Conservation (phyloP, 768 basidiomycete species). For the Amyloporia xantha region DNA sequence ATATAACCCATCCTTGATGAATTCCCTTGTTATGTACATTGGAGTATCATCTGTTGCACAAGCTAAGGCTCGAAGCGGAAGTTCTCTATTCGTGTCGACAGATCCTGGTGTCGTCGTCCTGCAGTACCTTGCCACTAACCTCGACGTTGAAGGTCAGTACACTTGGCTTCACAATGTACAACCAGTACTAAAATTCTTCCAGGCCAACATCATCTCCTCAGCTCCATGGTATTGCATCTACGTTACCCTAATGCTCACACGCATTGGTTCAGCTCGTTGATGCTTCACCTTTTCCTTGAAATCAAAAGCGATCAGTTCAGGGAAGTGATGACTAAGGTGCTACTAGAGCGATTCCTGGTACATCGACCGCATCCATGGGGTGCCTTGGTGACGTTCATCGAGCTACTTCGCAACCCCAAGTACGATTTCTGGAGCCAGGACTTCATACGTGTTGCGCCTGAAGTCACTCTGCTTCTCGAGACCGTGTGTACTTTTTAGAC, state of each 20-base stretch:
- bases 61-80: slow-evolving; percentile 78
- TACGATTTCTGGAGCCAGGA: slow-evolving; percentile 90
- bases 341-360: slow-evolving; percentile 90
- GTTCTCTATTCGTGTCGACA: slow-evolving; percentile 70
- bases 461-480: slow-evolving; percentile 80
- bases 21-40: slow-evolving; percentile 92
- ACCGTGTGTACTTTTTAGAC: slow-evolving; percentile 44
- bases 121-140: slow-evolving; percentile 72
- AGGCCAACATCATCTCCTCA: slow-evolving; percentile 92
- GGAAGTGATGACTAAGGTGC: slow-evolving; percentile 81
- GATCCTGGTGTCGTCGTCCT: slow-evolving; percentile 84
- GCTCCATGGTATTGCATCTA: slow-evolving; percentile 88
- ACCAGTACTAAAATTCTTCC: not conserved
- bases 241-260: slow-evolving; percentile 99
- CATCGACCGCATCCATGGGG: slow-evolving; percentile 98
- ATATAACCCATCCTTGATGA: slow-evolving; percentile 88
- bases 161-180: too few species aligned
- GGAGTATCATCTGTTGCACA: slow-evolving; percentile 91
- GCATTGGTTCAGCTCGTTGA: slow-evolving; percentile 91
- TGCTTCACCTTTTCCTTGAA: slow-evolving; percentile 83
- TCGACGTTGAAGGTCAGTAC: slow-evolving; percentile 86
- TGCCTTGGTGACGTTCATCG: slow-evolving; percentile 87
- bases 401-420: slow-evolving; percentile 83
- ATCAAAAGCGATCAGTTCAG: slow-evolving; percentile 70
- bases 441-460: slow-evolving; percentile 78